These are phyloP conservation scores for Dalbergia oliveri DNA, from an alignment of 306 rosid species.

Conservation along the genomic window DNA sequence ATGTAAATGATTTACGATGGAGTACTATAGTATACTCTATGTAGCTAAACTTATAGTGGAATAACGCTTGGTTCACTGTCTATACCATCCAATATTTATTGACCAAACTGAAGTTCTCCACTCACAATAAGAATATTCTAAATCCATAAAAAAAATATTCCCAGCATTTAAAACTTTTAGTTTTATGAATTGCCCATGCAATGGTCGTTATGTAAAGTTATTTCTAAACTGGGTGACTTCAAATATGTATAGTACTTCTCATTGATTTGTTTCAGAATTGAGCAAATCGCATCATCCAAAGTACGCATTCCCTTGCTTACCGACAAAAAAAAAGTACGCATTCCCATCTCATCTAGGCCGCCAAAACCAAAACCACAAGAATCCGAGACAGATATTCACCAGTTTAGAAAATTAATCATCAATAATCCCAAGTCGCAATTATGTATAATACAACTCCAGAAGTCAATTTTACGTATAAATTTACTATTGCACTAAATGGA, in stretches of 20 bases:
- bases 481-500: background rate
- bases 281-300: background rate
- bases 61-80: no score
- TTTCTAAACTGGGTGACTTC: no score
- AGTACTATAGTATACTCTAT: no score
- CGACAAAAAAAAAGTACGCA: background rate
- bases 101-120: no score
- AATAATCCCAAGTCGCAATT: slow-evolving; percentile 9
- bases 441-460: background rate
- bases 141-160: no score
- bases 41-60: no score
- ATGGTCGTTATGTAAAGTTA: no score
- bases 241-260: background rate
- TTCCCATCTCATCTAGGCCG: background rate
- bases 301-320: background rate
- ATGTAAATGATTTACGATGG: no score
- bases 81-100: no score
- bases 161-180: no score
- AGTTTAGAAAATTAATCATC: background rate
- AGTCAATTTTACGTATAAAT: background rate
- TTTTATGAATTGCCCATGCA: no score
- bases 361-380: background rate
- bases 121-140: no score
- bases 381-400: background rate
- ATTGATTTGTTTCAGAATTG: background rate